Evolutionary conservation across 306 rosid species (phyloP).

Genomic region (Citrullus mucosospermus): DNA sequence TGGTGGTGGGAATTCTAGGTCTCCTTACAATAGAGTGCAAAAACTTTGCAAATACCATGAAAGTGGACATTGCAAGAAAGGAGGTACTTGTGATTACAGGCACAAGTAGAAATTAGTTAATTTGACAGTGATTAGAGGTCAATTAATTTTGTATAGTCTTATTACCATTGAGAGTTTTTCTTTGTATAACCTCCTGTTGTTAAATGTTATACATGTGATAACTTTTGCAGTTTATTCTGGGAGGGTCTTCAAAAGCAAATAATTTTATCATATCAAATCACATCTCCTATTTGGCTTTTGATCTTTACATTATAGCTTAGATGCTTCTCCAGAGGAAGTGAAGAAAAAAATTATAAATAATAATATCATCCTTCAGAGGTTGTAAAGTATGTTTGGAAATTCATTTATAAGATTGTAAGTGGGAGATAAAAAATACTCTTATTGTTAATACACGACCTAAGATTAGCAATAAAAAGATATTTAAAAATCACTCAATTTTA

Average conservation of each 20-base stretch:
- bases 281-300: neutral
- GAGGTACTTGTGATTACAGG: constrained; percentile 66
- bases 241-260: neutral
- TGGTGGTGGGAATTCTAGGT: constrained; percentile 60
- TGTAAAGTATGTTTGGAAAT: too few species aligned
- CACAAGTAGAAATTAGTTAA: constrained; percentile 33
- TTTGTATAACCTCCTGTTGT: constrained; percentile 15
- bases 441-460: too few species aligned
- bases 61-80: constrained; percentile 87
- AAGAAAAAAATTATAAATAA: too few species aligned
- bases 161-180: constrained; percentile 6
- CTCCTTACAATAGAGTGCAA: constrained; percentile 56
- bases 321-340: neutral
- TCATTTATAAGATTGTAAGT: too few species aligned
- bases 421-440: too few species aligned
- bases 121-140: constrained; percentile 13
- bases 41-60: constrained; percentile 71
- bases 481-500: too few species aligned
- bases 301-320: neutral
- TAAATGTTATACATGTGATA: constrained; percentile 1
- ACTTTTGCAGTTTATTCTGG: neutral
- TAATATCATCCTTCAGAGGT: too few species aligned
- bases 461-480: too few species aligned
- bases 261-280: neutral
- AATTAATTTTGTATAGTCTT: constrained; percentile 62